These are phyloP conservation scores for Miscanthus lutarioriparius DNA, from an alignment of 176 grass and related monocot species.

Conservation along the genomic window DNA sequence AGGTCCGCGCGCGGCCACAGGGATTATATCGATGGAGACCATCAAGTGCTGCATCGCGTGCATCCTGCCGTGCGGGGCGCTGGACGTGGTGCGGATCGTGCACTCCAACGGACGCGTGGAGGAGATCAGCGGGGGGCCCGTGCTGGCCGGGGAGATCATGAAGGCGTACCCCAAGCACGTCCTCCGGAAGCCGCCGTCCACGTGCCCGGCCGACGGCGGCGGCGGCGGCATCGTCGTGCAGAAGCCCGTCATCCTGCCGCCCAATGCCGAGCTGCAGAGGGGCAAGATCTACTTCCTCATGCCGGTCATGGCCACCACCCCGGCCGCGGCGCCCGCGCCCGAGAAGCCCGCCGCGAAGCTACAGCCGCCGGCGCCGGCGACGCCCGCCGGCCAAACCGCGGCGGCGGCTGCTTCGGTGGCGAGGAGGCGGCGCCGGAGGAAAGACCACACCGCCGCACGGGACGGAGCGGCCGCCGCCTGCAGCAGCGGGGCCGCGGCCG, in stretches of 20 bases:
- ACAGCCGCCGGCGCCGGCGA: not conserved
- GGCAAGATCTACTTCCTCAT: slow-evolving; percentile 98
- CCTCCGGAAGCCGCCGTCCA: slow-evolving; percentile 64
- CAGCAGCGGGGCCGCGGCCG: not conserved
- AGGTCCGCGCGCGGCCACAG: not conserved
- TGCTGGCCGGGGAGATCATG: slow-evolving; percentile 91
- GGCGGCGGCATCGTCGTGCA: slow-evolving; percentile 48
- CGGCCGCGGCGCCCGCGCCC: slow-evolving; percentile 2
- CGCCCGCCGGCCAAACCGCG: not conserved
- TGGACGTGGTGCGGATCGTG: slow-evolving; percentile 97
- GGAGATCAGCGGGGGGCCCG: slow-evolving; percentile 73
- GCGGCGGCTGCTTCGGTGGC: slow-evolving; percentile 5
- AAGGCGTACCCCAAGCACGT: slow-evolving; percentile 89
- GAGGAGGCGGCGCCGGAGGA: slow-evolving; percentile 67
- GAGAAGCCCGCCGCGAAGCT: slow-evolving; percentile 38
- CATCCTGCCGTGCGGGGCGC: slow-evolving; percentile 94
- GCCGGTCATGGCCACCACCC: slow-evolving; percentile 42
- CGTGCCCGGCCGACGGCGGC: slow-evolving; percentile 46
- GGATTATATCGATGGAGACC: slow-evolving; percentile 50
- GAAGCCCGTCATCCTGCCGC: slow-evolving; percentile 73
- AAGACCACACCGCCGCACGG: slow-evolving; percentile 1
- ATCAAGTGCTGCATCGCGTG: slow-evolving; percentile 98
- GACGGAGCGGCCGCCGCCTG: not conserved
- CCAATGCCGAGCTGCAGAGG: slow-evolving; percentile 82
- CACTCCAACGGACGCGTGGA: slow-evolving; percentile 93